Evolutionary conservation across 306 rosid genomes (phyloP), one percentile per base, ranked within the genome.

Genomic region (Heteromeles arbutifolia): DNA sequence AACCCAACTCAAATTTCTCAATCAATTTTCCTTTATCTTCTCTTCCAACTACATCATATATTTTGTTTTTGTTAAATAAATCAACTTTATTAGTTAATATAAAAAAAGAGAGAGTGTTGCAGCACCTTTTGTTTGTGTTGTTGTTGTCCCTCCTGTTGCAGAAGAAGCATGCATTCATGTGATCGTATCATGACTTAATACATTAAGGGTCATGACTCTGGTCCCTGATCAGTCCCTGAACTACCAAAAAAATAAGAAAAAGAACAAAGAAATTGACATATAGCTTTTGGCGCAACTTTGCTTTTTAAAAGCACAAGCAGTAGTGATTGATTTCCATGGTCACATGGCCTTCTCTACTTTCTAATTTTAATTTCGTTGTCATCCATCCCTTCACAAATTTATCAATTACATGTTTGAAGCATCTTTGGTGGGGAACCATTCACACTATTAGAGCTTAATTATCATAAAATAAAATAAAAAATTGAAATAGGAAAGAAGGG

Each of bases 131-230:
- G 43, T 73, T 12, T 41, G 12, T 54, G 11, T 56, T 29, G 8
- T 43, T 58, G 29, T 22, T 45, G 39, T 72, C 73, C 82, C 54
- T 56, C 21, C 21, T 4, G 69, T 76, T 74, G 45, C 39, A 22
- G 71, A 56, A 41, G 44, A 41, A 62, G 80, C 89, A 86, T 81
- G 93, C 77, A 83, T 75, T 90, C 80, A 73, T 79, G 79, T 67
- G 63, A 62, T 52, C 65, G 54, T 85, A 76, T 81, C 65, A 78
- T 86, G 65, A 64, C 79, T 64, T 65, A 67, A 32, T 61, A 52
- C 74, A 56, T 50, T 59, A 77, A 56, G 52, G 34, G 22, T 39
- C 76, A 53, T 48, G 12, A 9, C 14, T 78, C 28, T 58, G 90
- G 90, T 84, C 90, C 88, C 39, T 34, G 39, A 34, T 34, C 39